phyloP scores from a whole-genome alignment of 139 green algal genomes.

The Auxenochlorella protothecoides region DNA sequence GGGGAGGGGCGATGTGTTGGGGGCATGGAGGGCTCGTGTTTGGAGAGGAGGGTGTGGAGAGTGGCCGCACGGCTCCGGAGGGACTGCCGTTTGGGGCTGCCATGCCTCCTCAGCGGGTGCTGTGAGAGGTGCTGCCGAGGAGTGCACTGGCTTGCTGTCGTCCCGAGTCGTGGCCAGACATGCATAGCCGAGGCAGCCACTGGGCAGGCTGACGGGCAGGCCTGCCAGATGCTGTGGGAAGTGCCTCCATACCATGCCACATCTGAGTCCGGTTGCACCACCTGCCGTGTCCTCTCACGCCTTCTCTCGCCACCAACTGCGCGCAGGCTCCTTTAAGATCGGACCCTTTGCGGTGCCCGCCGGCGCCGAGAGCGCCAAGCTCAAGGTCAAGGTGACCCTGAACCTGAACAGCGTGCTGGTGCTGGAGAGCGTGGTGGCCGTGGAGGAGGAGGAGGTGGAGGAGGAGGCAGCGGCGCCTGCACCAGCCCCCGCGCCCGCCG shows the following conservation, averaged over 20 bases:
- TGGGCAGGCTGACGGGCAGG: no score
- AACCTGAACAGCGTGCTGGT: conserved; percentile 82
- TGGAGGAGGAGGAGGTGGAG: conserved; percentile 79
- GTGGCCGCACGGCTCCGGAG: not conserved
- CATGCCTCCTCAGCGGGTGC: not conserved
- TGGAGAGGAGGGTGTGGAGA: no score
- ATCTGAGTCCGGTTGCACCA: no score
- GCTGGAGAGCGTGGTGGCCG: conserved; percentile 63
- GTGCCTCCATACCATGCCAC: no score
- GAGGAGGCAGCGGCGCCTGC: conserved; percentile 27
- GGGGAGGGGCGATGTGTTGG: no score
- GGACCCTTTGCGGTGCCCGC: conserved; percentile 26
- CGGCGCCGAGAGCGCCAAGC: conserved; percentile 61
- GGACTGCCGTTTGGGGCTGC: not conserved
- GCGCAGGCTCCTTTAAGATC: conserved; percentile 35
- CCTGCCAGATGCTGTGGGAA: no score
- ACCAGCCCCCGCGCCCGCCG: conserved; percentile 2
- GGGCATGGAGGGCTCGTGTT: no score
- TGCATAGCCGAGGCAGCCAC: no score
- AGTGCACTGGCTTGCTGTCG: not conserved
- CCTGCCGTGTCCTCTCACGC: no score
- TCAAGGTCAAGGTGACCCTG: conserved; percentile 74
- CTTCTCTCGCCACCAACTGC: not conserved
- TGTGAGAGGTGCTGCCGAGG: not conserved
- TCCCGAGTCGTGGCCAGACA: not conserved